These are phyloP conservation scores for Candida schatavii DNA, from an alignment of 805 yeast species.

Conservation along the genomic window DNA sequence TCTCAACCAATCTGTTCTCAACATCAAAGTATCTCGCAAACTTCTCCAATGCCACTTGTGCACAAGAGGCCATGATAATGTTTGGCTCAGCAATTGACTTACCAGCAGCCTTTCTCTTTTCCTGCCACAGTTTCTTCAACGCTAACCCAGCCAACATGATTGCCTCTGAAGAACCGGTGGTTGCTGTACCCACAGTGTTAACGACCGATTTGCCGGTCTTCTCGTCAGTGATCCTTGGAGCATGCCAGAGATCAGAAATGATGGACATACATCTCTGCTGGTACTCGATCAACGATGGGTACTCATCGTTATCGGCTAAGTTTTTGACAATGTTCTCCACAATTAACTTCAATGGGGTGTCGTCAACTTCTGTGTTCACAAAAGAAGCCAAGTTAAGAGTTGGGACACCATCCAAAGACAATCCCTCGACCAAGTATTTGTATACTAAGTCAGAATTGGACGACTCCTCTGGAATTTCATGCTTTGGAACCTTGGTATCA, in stretches of 20 bases:
- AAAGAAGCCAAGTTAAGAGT: slow-evolving; percentile 83
- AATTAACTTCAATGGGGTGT: slow-evolving; percentile 43
- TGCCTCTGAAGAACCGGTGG: slow-evolving; percentile 94
- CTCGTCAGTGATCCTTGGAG: slow-evolving; percentile 39
- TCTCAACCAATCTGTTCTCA: slow-evolving; percentile 74
- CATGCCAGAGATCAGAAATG: slow-evolving; percentile 78
- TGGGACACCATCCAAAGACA: slow-evolving; percentile 81
- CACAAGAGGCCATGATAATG: slow-evolving; percentile 87
- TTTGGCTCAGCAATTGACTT: slow-evolving; percentile 67
- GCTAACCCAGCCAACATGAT: slow-evolving; percentile 92
- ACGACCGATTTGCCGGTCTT: slow-evolving; percentile 27
- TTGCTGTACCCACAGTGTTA: slow-evolving; percentile 75
- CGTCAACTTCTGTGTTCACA: slow-evolving; percentile 70
- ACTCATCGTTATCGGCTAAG: slow-evolving; percentile 90
- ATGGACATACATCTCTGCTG: slow-evolving; percentile 83
- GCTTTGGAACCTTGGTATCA: slow-evolving; percentile 48
- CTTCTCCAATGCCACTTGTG: slow-evolving; percentile 92
- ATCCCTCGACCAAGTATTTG: slow-evolving; percentile 65
- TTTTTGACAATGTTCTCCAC: slow-evolving; percentile 78
- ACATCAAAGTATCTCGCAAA: slow-evolving; percentile 94
- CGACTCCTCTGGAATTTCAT: slow-evolving; percentile 58
- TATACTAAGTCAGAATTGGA: slow-evolving; percentile 52
- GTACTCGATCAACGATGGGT: slow-evolving; percentile 77
- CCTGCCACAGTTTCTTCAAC: slow-evolving; percentile 88
- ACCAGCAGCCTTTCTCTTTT: slow-evolving; percentile 55